A percentile compares a stretch with the other conserved stretches of the same genome.
These are phyloP conservation scores for Tuber magnatum DNA, from an alignment of 495 filamentous ascomycete genomes.

Conservation along the genomic window DNA sequence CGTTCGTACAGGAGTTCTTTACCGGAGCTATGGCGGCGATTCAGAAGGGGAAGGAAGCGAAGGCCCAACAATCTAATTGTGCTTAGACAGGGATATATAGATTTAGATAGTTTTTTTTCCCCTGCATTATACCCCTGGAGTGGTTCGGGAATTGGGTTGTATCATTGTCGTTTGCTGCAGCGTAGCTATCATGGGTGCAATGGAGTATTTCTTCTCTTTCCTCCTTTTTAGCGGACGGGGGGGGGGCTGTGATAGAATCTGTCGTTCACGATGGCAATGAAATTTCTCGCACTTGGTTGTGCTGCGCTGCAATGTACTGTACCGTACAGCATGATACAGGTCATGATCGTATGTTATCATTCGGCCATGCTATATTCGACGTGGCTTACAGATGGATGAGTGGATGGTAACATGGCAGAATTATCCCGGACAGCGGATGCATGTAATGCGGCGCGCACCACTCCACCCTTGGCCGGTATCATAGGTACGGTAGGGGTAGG, in stretches of 20 bases:
- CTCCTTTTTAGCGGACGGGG: not conserved
- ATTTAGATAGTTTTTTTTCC: not conserved
- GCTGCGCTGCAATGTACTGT: not conserved
- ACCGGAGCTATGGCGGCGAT: conserved; percentile 24
- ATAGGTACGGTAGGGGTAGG: no score
- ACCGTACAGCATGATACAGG: not conserved
- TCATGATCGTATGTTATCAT: not conserved
- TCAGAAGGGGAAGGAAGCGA: not conserved
- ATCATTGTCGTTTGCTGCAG: not conserved
- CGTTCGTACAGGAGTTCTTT: conserved; percentile 39
- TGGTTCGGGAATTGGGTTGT: not conserved
- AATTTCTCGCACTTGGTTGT: not conserved
- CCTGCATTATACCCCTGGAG: not conserved
- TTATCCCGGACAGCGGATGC: no score
- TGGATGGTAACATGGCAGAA: no score
- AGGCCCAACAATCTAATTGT: not conserved
- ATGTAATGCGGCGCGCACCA: no score
- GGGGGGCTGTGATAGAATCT: not conserved
- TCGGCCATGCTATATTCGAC: not conserved
- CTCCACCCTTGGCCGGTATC: no score
- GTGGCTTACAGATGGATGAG: no score
- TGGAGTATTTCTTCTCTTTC: not conserved
- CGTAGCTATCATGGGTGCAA: not conserved
- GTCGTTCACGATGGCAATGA: not conserved
- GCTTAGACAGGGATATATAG: not conserved